Conservation (phyloP, 1,284 basidiomycete genomes). For the Dichomitus squalens region DNA sequence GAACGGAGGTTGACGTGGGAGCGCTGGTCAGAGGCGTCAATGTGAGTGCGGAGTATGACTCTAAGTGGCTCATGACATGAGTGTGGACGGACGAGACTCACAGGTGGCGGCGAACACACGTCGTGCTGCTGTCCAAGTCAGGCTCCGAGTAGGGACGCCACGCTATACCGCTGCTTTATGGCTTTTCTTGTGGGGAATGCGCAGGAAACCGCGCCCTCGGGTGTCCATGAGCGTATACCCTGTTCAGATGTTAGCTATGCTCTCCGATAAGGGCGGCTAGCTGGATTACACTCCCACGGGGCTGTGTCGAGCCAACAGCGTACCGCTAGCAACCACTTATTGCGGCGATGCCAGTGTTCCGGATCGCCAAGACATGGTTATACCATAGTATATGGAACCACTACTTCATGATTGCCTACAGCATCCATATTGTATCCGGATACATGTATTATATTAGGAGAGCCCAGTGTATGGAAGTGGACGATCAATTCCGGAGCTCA, state of each 20-base stretch:
- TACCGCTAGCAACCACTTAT: not conserved
- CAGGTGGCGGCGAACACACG: not conserved
- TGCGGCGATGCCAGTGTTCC: not conserved
- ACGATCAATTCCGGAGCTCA: not conserved
- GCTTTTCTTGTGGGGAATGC: not conserved
- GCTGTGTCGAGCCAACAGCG: not conserved
- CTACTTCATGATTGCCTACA: not conserved
- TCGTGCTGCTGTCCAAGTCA: not conserved
- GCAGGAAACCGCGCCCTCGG: not conserved
- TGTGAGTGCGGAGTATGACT: slow-evolving; percentile 1
- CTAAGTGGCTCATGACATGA: slow-evolving; percentile 10
- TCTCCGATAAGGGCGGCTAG: not conserved
- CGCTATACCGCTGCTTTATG: not conserved
- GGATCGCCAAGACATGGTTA: not conserved
- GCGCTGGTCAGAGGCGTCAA: slow-evolving; percentile 8
- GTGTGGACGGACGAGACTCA: not conserved
- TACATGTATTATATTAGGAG: not conserved
- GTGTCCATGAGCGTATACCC: not conserved
- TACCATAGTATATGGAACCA: not conserved
- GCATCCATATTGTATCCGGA: not conserved
- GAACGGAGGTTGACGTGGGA: slow-evolving; percentile 24
- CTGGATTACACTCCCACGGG: not conserved
- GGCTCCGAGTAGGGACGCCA: no score
- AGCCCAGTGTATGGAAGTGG: not conserved
- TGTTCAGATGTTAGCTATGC: not conserved